These are phyloP conservation scores for Eragrostis curvula DNA, from an alignment of 176 grass and related monocot species.

Conservation along the genomic window DNA sequence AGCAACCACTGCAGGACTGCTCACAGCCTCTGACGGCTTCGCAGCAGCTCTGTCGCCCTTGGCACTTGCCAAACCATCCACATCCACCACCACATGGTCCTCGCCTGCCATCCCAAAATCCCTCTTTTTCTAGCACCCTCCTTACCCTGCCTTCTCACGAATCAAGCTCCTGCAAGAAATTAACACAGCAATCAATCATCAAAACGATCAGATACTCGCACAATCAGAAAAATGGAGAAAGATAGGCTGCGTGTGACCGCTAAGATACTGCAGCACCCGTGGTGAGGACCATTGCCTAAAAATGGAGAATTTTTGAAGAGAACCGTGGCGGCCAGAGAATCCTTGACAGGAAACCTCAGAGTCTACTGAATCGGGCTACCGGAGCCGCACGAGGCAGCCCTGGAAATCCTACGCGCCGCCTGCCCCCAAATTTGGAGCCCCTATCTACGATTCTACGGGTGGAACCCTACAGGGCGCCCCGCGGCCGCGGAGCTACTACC, in stretches of 20 bases:
- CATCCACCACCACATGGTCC: constrained; percentile 85
- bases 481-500: background rate
- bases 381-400: background rate
- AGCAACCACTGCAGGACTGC: background rate
- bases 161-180: constrained; percentile 35
- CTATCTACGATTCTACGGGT: background rate
- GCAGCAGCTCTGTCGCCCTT: constrained; percentile 19
- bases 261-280: background rate
- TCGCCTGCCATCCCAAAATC: constrained; percentile 70
- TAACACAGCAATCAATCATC: background rate
- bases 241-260: background rate
- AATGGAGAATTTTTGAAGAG: background rate
- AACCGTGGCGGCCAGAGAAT: background rate
- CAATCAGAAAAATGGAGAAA: background rate
- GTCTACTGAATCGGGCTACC: background rate
- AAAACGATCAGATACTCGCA: background rate
- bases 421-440: background rate
- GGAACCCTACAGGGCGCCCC: too few relatives aligned
- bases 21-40: background rate
- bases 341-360: background rate
- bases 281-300: background rate
- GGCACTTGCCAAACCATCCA: constrained; percentile 50
- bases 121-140: background rate
- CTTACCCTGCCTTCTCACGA: background rate
- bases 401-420: background rate